A percentile compares a stretch with the other conserved stretches of the same genome.
Conservation (phyloP, 202 grass and related monocot species). For the Elaeis oleifera region DNA sequence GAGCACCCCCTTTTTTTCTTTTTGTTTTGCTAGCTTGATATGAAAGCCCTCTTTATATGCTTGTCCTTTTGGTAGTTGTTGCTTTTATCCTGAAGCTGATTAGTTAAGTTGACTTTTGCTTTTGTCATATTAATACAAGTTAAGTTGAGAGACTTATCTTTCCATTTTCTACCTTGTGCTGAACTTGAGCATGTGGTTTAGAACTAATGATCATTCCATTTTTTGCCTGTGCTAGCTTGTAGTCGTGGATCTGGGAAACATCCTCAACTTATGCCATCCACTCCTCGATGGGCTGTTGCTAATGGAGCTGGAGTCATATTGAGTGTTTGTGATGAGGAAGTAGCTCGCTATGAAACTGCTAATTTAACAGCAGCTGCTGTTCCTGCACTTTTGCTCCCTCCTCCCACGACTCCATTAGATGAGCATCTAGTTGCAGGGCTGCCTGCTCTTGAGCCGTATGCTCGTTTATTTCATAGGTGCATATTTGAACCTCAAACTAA, state of each 20-base stretch:
- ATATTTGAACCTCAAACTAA: too few relatives aligned
- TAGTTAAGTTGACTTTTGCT: too few relatives aligned
- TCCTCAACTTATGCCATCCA: conserved; percentile 97
- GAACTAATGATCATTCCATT: too few relatives aligned
- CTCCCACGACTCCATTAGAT: conserved; percentile 82
- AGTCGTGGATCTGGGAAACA: conserved; percentile 92
- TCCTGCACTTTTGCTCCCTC: conserved; percentile 91
- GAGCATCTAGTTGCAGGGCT: conserved; percentile 92
- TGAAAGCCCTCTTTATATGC: too few relatives aligned
- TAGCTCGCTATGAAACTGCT: conserved; percentile 86
- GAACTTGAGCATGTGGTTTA: too few relatives aligned
- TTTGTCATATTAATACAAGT: neutral
- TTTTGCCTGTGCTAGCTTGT: conserved; percentile 40
- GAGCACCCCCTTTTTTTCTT: too few relatives aligned
- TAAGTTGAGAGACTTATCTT: neutral
- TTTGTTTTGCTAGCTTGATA: too few relatives aligned
- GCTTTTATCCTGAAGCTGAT: too few relatives aligned
- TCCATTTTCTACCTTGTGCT: neutral
- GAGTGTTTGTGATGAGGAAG: conserved; percentile 98
- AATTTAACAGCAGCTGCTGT: conserved; percentile 96
- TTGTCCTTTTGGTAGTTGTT: too few relatives aligned
- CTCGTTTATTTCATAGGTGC: conserved; percentile 93
- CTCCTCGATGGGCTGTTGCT: conserved; percentile 98
- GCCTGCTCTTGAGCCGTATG: conserved; percentile 90
- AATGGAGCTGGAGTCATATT: conserved; percentile 99